Conservation (phyloP, 2,329 filamentous ascomycete genomes). For the Didymella pinodella region DNA sequence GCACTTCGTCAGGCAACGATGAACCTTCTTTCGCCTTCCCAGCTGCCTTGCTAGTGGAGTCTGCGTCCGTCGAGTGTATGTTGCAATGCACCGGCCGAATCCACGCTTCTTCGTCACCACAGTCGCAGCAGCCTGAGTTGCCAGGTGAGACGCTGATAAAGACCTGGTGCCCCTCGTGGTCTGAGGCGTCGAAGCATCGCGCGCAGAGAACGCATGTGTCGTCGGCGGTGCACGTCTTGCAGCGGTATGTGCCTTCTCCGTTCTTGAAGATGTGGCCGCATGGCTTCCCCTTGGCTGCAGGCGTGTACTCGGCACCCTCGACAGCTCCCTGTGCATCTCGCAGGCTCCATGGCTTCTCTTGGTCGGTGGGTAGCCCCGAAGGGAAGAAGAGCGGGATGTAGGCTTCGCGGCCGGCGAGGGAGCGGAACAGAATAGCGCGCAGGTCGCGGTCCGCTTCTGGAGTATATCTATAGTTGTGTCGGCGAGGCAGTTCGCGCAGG, state of each 20-base stretch:
- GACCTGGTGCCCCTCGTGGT: conserved; percentile 92
- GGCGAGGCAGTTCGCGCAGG: conserved; percentile 77
- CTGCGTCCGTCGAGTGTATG: conserved; percentile 75
- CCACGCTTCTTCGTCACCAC: conserved; percentile 96
- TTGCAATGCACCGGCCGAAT: conserved; percentile 85
- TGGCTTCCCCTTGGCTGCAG: conserved; percentile 87
- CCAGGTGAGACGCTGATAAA: conserved; percentile 86
- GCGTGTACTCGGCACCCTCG: conserved; percentile 93
- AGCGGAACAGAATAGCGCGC: conserved; percentile 82
- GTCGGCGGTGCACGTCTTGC: conserved; percentile 91
- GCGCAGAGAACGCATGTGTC: conserved; percentile 96
- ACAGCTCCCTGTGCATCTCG: conserved; percentile 88
- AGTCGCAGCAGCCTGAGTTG: conserved; percentile 96
- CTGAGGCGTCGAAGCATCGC: conserved; percentile 92
- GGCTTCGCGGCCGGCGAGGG: conserved; percentile 77
- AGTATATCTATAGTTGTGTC: conserved; percentile 78
- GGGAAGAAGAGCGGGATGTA: conserved; percentile 85
- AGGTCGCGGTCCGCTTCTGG: conserved; percentile 75
- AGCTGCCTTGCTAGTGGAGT: conserved; percentile 50
- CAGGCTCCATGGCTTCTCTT: conserved; percentile 73
- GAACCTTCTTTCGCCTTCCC: conserved; percentile 66
- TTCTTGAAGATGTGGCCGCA: conserved; percentile 97
- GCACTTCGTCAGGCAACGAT: conserved; percentile 75
- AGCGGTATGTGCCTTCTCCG: conserved; percentile 92
- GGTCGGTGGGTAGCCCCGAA: conserved; percentile 66